These are phyloP conservation scores for Silene conica DNA, from an alignment of 148 eudicot genomes.

Conservation along the genomic window DNA sequence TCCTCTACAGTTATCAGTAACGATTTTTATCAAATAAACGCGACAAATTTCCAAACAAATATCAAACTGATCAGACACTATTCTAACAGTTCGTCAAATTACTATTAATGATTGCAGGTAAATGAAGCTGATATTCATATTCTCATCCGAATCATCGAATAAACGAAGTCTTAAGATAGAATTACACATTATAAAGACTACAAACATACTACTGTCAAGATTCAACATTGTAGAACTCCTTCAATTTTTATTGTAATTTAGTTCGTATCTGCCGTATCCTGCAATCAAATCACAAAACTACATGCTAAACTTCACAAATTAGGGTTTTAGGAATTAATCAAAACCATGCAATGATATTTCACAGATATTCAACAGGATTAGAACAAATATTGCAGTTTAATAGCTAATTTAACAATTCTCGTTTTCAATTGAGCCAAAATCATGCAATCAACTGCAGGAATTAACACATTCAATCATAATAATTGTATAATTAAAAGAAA, in stretches of 20 bases:
- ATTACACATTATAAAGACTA: not conserved
- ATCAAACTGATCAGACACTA: not conserved
- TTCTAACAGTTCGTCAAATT: not conserved
- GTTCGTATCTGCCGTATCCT: not conserved
- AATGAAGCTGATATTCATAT: not conserved
- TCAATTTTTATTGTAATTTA: too few relatives aligned
- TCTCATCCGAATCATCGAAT: not conserved
- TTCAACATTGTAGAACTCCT: not conserved
- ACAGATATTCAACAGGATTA: too few relatives aligned
- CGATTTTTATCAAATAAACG: too few relatives aligned
- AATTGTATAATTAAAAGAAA: not conserved
- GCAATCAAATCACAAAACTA: not conserved
- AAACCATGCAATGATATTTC: not conserved
- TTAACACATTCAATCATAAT: not conserved
- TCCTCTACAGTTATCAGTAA: not conserved
- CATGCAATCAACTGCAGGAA: not conserved
- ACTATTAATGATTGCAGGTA: too few relatives aligned
- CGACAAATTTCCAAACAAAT: too few relatives aligned
- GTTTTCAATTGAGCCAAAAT: not conserved
- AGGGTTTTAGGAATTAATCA: not conserved
- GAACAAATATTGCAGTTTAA: not conserved
- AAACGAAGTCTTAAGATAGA: not conserved
- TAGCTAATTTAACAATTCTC: not conserved
- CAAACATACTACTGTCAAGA: not conserved
- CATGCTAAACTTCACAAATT: not conserved